Evolutionary conservation across 2,329 filamentous ascomycete species (phyloP), one percentile per base, ranked within the genome.

Genomic region (Fusarium marasasianum): DNA sequence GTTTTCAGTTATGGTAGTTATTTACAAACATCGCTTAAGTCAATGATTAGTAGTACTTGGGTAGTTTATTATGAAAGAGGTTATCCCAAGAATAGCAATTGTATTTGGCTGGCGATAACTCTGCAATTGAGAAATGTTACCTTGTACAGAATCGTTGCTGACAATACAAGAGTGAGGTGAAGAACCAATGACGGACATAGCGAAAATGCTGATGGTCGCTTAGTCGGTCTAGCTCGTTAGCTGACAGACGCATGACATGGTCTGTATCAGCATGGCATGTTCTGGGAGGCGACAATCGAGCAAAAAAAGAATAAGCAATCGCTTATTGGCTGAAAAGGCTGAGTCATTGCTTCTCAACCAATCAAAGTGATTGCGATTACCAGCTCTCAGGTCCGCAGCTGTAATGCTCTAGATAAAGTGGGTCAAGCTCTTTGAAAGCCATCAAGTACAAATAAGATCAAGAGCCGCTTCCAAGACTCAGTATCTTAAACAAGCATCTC

Each of bases 371-470:
- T 2, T 33, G 4, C 55, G 54, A 79, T 79, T 77, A 78, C 74
- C 68, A 55, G 41, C 18, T 8, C 15, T n/a, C 8, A 60, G 53
- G 53, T 40, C 38, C 35, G 29, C 44, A 41, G 14, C 58, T 55
- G 17, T 60, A 40, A 63, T 66, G 51, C 59, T 54, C 45, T 31
- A 48, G 57, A 44, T 43, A 63, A 63, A 66, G 76, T 76, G 76
- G 76, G 38, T 44, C 59, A 31, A 29, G 11, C 40, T 51, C 40
- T 20, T 33, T 37, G 18, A 69, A 44, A 61, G 51, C 29, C 24
- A 54, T 45, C 44, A 45, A 64, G 74, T 79, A 79, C 77, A 79
- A 79, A 79, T 77, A 79, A 65, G 62, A 63, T 68, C 54, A 58
- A 48, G n/a, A 43, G 60, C 63, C 74, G 70, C 64, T 62, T 50